phyloP scores from a whole-genome alignment of 352 stramenopile species.

The Pythium sukuiense region DNA sequence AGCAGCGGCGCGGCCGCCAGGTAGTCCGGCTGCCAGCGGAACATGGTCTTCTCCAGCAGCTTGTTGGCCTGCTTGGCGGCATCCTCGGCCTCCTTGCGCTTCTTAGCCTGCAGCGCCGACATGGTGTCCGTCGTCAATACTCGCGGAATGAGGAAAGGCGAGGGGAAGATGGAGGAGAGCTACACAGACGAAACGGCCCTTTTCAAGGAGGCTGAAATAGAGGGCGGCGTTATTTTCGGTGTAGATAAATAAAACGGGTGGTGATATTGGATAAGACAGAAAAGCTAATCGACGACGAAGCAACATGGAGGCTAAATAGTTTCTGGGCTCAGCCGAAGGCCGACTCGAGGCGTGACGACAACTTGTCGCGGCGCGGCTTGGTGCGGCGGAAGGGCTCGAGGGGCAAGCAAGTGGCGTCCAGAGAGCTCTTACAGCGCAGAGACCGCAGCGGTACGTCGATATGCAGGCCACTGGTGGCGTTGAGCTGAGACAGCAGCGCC shows the following conservation, averaged over 20 bases:
- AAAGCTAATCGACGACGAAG: not conserved
- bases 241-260: constrained; percentile 13
- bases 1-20: constrained; percentile 63
- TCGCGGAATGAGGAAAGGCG: not conserved
- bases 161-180: not conserved
- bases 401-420: constrained; percentile 27
- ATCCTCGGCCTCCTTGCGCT: constrained; percentile 35
- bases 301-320: not conserved
- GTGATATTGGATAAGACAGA: not conserved
- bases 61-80: constrained; percentile 34
- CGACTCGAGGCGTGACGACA: constrained; percentile 30
- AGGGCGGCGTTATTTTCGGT: constrained; percentile 12
- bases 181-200: constrained; percentile 3
- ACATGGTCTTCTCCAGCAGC: constrained; percentile 51
- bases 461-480: constrained; percentile 38
- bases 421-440: constrained; percentile 67
- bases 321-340: constrained; percentile 22
- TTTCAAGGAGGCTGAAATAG: constrained; percentile 11
- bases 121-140: constrained; percentile 8
- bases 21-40: constrained; percentile 72
- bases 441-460: constrained; percentile 64
- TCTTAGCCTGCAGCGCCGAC: constrained; percentile 32
- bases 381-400: constrained; percentile 24
- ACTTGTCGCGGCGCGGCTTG: constrained; percentile 10
- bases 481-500: constrained; percentile 53